Conservation (phyloP, 2,329 filamentous ascomycete genomes). For the Emericellopsis atlantica region DNA sequence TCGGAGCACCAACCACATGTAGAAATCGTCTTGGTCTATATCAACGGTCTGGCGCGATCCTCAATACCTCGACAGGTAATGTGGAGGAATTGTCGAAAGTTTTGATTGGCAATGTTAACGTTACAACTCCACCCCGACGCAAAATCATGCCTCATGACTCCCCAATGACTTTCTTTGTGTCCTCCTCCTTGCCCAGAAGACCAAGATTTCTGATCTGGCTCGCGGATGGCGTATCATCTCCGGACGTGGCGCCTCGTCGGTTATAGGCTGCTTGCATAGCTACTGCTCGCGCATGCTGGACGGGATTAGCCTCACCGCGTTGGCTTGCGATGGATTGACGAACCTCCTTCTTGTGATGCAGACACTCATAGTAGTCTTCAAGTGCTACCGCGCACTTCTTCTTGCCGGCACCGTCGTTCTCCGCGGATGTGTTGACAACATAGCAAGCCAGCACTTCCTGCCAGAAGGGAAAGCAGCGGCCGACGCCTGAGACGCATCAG, state of each 20-base stretch:
- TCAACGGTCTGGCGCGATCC: no score
- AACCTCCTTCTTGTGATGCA: conserved; percentile 99
- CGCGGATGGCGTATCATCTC: conserved; percentile 70
- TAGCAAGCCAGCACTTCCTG: conserved; percentile 98
- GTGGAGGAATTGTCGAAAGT: no score
- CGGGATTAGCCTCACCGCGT: neutral
- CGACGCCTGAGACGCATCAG: conserved; percentile 33
- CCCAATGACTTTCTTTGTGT: conserved; percentile 49
- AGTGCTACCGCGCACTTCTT: conserved; percentile 75
- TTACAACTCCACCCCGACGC: no score
- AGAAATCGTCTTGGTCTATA: no score
- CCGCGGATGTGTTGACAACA: conserved; percentile 76
- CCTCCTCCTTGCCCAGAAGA: conserved; percentile 71
- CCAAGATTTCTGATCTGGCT: conserved; percentile 83
- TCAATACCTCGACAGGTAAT: no score
- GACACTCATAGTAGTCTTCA: conserved; percentile 97
- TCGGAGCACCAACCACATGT: no score
- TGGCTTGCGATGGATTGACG: conserved; percentile 12
- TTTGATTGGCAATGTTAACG: no score
- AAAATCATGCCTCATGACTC: neutral
- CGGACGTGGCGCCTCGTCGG: conserved; percentile 62
- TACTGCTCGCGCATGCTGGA: conserved; percentile 62
- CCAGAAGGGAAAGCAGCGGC: conserved; percentile 98
- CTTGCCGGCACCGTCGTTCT: conserved; percentile 62
- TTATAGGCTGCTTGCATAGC: conserved; percentile 77